Conservation (phyloP, 116 monocot genomes). For the Cymodocea nodosa region DNA sequence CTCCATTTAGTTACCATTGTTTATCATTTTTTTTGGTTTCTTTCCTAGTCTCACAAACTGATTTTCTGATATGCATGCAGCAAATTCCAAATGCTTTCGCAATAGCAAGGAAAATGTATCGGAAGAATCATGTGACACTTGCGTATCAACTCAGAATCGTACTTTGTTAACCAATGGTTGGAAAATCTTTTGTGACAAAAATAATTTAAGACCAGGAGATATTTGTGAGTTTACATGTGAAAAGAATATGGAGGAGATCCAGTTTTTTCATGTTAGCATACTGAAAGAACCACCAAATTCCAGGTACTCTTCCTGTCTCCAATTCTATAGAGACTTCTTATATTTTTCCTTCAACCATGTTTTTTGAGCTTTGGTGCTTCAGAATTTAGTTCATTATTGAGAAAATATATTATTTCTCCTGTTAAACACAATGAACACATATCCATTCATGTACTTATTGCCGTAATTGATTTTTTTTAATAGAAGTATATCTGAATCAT, state of each 20-base stretch:
- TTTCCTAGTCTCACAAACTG: not conserved
- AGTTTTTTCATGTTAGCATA: not conserved
- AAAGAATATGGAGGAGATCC: not conserved
- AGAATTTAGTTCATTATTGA: too few relatives aligned
- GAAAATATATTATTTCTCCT: too few relatives aligned
- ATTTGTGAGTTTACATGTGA: conserved; percentile 2
- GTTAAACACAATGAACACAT: too few relatives aligned
- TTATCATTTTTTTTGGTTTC: not conserved
- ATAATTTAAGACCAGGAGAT: conserved; percentile 1
- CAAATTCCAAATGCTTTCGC: conserved; percentile 7
- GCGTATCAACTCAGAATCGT: not conserved
- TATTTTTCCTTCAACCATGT: too few relatives aligned
- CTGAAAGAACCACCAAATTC: conserved; percentile 2
- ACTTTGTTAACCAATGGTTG: not conserved
- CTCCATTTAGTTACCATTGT: not conserved
- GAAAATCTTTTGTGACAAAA: not conserved
- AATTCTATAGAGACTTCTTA: too few relatives aligned
- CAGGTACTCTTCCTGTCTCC: not conserved
- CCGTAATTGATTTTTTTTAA: too few relatives aligned
- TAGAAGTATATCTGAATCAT: too few relatives aligned
- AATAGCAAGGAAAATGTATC: not conserved
- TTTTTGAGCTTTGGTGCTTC: too few relatives aligned
- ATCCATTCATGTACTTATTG: too few relatives aligned
- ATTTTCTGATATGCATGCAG: conserved; percentile 3
- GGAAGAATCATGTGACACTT: not conserved